These are phyloP conservation scores for Dipodascopsis tothii DNA, from an alignment of 805 yeast species.

Conservation along the genomic window DNA sequence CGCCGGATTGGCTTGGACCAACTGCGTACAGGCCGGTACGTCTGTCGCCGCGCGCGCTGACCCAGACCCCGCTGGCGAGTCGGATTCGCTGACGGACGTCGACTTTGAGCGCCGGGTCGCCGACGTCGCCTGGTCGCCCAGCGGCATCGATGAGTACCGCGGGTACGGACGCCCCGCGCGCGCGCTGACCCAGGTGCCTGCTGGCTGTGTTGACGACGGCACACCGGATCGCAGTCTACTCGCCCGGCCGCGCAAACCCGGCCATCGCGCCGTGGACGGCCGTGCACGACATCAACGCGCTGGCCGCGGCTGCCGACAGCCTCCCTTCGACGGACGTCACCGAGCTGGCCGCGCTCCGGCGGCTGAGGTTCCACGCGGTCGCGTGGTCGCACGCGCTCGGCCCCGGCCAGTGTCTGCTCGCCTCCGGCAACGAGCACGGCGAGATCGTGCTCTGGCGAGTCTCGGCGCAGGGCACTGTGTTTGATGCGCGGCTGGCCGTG, in stretches of 20 bases:
- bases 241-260: neutral
- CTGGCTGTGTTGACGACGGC: conserved; percentile 3
- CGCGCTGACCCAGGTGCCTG: neutral
- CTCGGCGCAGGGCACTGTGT: neutral
- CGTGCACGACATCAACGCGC: neutral
- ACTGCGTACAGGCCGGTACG: neutral
- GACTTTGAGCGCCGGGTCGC: neutral
- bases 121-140: conserved; percentile 7
- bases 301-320: neutral
- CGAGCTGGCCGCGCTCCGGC: neutral
- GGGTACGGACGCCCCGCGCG: neutral
- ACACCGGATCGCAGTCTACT: neutral
- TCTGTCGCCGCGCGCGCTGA: neutral
- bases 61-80: neutral
- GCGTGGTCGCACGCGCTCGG: neutral
- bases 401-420: conserved; percentile 1
- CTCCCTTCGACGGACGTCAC: neutral
- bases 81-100: conserved; percentile 1
- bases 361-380: neutral
- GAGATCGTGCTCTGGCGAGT: conserved; percentile 14
- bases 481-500: neutral
- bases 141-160: neutral
- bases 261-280: conserved; percentile 2
- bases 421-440: conserved; percentile 15
- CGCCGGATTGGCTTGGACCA: neutral